Evolutionary conservation across 371 early-diverging fungal species (phyloP).

Genomic region (Lichtheimia corymbifera): DNA sequence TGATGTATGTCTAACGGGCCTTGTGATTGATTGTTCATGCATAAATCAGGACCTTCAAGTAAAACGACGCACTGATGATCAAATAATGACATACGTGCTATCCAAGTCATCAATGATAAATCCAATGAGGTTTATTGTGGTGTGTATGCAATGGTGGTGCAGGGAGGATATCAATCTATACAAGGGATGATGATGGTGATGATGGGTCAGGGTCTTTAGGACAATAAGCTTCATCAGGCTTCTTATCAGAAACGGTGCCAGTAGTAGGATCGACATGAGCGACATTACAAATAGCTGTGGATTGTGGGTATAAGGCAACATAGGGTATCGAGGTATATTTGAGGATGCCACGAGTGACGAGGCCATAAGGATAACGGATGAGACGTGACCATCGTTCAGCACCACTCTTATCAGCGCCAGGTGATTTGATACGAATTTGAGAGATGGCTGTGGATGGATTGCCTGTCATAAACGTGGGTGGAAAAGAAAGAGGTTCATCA

Average conservation of each 20-base stretch:
- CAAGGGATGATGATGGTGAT: too few species aligned
- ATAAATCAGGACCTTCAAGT: not conserved
- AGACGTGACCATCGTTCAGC: conserved; percentile 45
- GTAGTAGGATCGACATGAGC: conserved; percentile 34
- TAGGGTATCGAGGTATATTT: conserved; percentile 44
- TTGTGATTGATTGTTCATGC: not conserved
- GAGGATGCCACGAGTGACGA: conserved; percentile 59
- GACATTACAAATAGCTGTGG: conserved; percentile 33
- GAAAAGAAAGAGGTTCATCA: conserved; percentile 52
- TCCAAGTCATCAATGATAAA: not conserved
- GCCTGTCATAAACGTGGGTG: conserved; percentile 29
- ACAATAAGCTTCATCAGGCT: conserved; percentile 23
- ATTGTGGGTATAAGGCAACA: conserved; percentile 20
- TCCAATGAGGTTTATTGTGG: conserved; percentile 1
- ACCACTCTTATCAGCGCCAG: conserved; percentile 52
- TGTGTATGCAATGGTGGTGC: conserved; percentile 16
- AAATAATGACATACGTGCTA: too few species aligned
- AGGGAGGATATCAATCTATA: too few species aligned
- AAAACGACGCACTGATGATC: too few species aligned
- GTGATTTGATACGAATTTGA: conserved; percentile 57
- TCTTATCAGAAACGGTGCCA: conserved; percentile 24
- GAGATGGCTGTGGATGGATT: conserved; percentile 32
- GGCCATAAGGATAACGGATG: conserved; percentile 54
- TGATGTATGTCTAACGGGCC: too few species aligned
- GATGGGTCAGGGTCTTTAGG: too few species aligned